Conservation (phyloP, 306 rosid species). For the Vachellia collinsii region DNA sequence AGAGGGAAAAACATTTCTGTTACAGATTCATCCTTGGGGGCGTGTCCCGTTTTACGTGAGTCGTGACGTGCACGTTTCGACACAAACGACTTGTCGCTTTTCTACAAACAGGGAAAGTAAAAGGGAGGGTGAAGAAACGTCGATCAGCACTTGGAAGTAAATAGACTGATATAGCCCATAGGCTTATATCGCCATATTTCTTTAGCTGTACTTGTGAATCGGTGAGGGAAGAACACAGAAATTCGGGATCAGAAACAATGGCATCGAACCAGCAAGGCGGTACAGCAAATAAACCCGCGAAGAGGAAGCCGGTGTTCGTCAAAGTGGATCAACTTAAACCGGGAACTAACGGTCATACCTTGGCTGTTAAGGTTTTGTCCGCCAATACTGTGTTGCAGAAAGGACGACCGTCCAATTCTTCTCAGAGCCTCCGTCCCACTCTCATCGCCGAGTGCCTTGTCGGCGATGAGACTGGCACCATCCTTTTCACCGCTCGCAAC, state of each 20-base stretch:
- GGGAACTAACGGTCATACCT: conserved; percentile 82
- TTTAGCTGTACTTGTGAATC: background rate
- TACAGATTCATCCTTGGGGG: background rate
- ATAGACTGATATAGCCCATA: background rate
- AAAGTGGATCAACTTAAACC: conserved; percentile 82
- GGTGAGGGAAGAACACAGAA: background rate
- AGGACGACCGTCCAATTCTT: conserved; percentile 63
- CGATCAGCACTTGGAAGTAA: background rate
- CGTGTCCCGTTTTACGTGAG: background rate
- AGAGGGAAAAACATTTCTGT: too few species aligned
- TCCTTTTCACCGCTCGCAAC: conserved; percentile 82
- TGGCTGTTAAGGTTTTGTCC: conserved; percentile 64
- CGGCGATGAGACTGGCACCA: conserved; percentile 84
- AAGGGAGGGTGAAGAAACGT: background rate
- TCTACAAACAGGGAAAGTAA: background rate
- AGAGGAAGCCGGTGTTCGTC: conserved; percentile 75
- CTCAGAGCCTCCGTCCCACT: conserved; percentile 68
- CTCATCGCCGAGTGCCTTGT: conserved; percentile 86
- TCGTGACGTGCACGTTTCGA: conserved; percentile 2
- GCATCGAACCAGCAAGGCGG: conserved; percentile 35
- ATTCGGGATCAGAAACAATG: conserved; percentile 41
- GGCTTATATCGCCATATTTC: background rate
- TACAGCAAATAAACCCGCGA: conserved; percentile 39
- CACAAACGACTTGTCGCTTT: conserved; percentile 28
- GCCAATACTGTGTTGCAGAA: conserved; percentile 71